Base-by-base conservation (phyloP, 257 asterid species). In the Verbascum thapsus region DNA sequence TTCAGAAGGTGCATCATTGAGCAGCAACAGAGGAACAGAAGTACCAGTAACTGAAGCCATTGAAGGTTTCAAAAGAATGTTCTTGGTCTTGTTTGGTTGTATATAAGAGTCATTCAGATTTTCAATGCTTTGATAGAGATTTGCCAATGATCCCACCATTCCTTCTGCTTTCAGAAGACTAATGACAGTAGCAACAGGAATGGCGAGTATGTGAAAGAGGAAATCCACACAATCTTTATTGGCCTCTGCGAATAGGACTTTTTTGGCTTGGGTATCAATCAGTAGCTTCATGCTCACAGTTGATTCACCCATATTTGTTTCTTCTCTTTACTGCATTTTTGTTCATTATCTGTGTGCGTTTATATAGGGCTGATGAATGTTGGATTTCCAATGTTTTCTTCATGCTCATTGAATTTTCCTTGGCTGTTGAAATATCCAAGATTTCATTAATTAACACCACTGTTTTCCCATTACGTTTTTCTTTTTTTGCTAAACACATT, bases 161-260 rank as follows among this genome's bases (percentile, higher is more conserved):
- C 39, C 17, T 34, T 64, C 56, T 23, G 68, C 34, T 10, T 40
- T 56, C 0, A 71, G 44, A 0, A 77, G 76, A 26, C 55, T 53
- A 0, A 69, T 59, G 9, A 66, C 6, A 0, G 73, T 50, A 4
- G 74, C 70, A 5, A 56, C 8, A 0, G 78, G 81, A 60, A 74
- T 38, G 0, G 70, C 38, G 9, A 74, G 69, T 8, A 76, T 30
- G 41, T 62, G 47, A 35, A 69, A 70, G 7, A 78, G 48, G 68
- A 80, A 74, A 55, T 80, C 86, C 0, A 77, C 75, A 3, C 48
- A 67, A 0, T 67, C 64, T 35, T 81, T 77, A 17, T 53, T 74
- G 0, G 76, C 81, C 54, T 77, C 83, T 0, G 83, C 84, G 35
- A 75, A 81, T 3, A 81, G 8, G 4, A 81, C 80, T 10, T 23